Evolutionary conservation across 2,329 filamentous ascomycete species (phyloP), one percentile per base, ranked within the genome.

Genomic region (Sclerotinia glacialis): DNA sequence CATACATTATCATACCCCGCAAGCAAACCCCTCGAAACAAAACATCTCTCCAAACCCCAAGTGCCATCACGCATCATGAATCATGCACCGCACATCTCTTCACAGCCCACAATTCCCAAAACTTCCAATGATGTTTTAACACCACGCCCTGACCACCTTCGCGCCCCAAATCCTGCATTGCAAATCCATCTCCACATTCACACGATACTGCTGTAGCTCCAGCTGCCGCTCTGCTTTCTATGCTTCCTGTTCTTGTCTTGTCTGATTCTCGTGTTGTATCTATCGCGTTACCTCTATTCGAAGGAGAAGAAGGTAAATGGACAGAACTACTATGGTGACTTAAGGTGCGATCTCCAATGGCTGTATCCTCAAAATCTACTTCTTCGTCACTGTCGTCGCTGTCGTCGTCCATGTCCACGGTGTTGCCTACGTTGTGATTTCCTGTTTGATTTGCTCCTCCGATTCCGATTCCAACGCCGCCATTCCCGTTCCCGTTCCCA

Each of bases 51-150:
- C 37, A 40, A 40, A 40, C 12, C 37, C 11, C 1, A 40, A 40
- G 3, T 40, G 14, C 37, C 37, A 40, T 40, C 37, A 40, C 12
- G 3, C 37, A 40, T 40, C 12, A 40, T 14, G 37, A 44, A 47
- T 67, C 65, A 64, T 67, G 65, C 34, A 64, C 31, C 0, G 52
- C 28, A 58, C 65, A 67, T 46, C 65, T 54, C 52, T 67, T 67
- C 12, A 67, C 50, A 5, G 60, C 60, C 65, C 65, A 67, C 31
- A 64, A 46, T n/a, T 67, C 59, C 65, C 65, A 67, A 56, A 52
- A 64, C 28, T 67, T 67, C 65, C 65, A 67, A 42, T 54, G 60
- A 8, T 50, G 42, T n/a, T 64, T 67, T n/a, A 50, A 47, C 14
- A 67, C 52, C 7, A 44, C 44, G 7, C 37, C 26, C 0, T 64